phyloP scores from a whole-genome alignment of 352 stramenopile species.

The Globisporangium megalacanthum region DNA sequence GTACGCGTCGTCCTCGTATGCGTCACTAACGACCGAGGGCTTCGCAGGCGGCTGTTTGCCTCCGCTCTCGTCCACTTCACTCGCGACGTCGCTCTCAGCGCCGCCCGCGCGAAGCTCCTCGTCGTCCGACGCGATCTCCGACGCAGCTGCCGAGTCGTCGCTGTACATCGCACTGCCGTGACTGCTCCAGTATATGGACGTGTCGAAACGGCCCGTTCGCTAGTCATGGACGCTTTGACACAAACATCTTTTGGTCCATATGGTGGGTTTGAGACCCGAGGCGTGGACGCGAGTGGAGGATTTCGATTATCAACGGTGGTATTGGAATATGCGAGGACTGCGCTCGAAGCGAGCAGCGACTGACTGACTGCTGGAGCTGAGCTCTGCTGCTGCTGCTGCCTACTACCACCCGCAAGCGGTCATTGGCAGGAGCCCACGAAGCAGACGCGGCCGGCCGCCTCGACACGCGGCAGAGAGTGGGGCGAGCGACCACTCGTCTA shows the following conservation, averaged over 20 bases:
- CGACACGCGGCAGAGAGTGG: neutral
- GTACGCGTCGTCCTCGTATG: slow-evolving; percentile 14
- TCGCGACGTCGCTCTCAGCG: slow-evolving; percentile 39
- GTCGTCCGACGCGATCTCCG: slow-evolving; percentile 60
- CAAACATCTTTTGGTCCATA: too few relatives aligned
- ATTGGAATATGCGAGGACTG: slow-evolving; percentile 39
- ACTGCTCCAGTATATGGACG: too few relatives aligned
- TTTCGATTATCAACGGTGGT: slow-evolving; percentile 46
- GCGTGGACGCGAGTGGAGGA: slow-evolving; percentile 6
- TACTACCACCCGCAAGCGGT: too few relatives aligned
- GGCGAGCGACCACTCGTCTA: slow-evolving; percentile 10
- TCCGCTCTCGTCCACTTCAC: slow-evolving; percentile 50
- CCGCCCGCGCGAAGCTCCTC: slow-evolving; percentile 13
- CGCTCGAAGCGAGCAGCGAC: slow-evolving; percentile 7
- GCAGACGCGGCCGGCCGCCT: neutral
- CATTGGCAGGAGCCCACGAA: neutral
- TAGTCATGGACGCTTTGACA: too few relatives aligned
- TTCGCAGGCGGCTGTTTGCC: neutral
- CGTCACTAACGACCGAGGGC: neutral
- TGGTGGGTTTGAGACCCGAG: neutral
- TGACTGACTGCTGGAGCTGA: too few relatives aligned
- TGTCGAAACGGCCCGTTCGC: neutral
- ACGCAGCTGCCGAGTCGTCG: slow-evolving; percentile 56
- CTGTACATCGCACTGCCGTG: slow-evolving; percentile 33
- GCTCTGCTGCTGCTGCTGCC: neutral